A percentile compares a stretch with the other conserved stretches of the same genome.
Conservation (phyloP, 2,329 filamentous ascomycete species). For the Ophiostoma piceae region DNA sequence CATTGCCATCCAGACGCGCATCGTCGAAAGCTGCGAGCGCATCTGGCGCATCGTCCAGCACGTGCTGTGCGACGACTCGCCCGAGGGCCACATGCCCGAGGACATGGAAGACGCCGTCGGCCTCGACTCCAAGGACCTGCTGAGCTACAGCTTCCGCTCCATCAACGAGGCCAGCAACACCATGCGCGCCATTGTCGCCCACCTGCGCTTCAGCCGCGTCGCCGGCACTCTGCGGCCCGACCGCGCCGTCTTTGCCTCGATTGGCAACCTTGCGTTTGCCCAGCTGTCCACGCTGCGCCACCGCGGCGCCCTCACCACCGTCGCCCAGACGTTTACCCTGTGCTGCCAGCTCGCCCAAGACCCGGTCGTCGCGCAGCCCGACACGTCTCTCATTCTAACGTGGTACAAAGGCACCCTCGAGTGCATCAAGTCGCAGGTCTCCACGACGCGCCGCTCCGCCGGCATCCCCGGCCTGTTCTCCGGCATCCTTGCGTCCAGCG, state of each 20-base stretch:
- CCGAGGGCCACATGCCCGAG: slow-evolving; percentile 78
- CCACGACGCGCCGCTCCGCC: slow-evolving; percentile 83
- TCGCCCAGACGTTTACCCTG: slow-evolving; percentile 76
- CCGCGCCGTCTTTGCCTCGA: slow-evolving; percentile 52
- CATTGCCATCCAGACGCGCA: slow-evolving; percentile 45
- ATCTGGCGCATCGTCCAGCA: slow-evolving; percentile 73
- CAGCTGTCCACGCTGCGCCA: slow-evolving; percentile 81
- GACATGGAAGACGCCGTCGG: slow-evolving; percentile 67
- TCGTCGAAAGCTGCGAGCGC: slow-evolving; percentile 57
- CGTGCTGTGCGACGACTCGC: slow-evolving; percentile 87
- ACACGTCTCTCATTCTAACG: slow-evolving; percentile 45
- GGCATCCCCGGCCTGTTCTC: slow-evolving; percentile 84
- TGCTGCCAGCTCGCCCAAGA: slow-evolving; percentile 66
- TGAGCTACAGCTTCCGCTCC: slow-evolving; percentile 93
- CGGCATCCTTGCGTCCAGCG: slow-evolving; percentile 67
- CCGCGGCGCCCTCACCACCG: slow-evolving; percentile 87
- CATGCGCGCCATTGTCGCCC: slow-evolving; percentile 57
- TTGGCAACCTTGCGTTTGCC: slow-evolving; percentile 71
- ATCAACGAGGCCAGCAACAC: slow-evolving; percentile 88
- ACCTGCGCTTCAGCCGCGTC: slow-evolving; percentile 45
- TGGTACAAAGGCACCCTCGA: slow-evolving; percentile 72
- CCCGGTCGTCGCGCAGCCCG: slow-evolving; percentile 32
- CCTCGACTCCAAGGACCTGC: slow-evolving; percentile 75
- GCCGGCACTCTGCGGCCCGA: slow-evolving; percentile 45
- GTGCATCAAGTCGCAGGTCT: slow-evolving; percentile 69